Evolutionary conservation across 108 stramenopile species (phyloP).

Genomic region (Nitzschia palea): DNA sequence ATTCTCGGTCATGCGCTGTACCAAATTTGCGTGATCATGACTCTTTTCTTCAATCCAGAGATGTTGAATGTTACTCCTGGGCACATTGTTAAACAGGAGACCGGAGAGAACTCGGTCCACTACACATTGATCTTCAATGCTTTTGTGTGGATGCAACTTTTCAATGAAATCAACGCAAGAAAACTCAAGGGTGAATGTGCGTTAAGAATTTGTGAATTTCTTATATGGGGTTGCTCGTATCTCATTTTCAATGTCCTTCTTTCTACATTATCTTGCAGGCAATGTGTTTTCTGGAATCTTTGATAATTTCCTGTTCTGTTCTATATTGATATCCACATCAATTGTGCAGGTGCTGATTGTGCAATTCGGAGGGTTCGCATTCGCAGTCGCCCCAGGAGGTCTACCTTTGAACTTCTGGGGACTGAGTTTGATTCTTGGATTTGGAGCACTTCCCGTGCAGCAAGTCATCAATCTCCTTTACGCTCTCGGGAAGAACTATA

Average conservation of each 20-base stretch:
- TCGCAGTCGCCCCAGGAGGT: constrained; percentile 65
- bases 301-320: constrained; percentile 80
- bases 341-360: constrained; percentile 90
- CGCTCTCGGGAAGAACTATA: constrained; percentile 8
- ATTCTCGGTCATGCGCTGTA: constrained; percentile 88
- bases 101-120: constrained; percentile 67
- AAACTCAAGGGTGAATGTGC: constrained; percentile 77
- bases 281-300: constrained; percentile 83
- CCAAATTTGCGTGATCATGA: constrained; percentile 79
- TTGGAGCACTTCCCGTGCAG: constrained; percentile 61
- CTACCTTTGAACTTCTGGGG: constrained; percentile 49
- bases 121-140: constrained; percentile 95
- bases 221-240: background rate
- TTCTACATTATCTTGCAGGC: constrained; percentile 29
- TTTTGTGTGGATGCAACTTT: constrained; percentile 97
- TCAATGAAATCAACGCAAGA: constrained; percentile 96
- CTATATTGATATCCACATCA: constrained; percentile 78
- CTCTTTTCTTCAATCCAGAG: constrained; percentile 70
- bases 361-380: constrained; percentile 81
- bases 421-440: constrained; percentile 50
- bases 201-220: constrained; percentile 12
- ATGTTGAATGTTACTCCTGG: constrained; percentile 58
- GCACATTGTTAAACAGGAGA: constrained; percentile 46
- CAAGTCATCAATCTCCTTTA: constrained; percentile 60
- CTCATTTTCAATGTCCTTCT: constrained; percentile 6